phyloP scores from a whole-genome alignment of 2,329 filamentous ascomycete genomes.

The Ophiocordyceps camponoti-leonardi region DNA sequence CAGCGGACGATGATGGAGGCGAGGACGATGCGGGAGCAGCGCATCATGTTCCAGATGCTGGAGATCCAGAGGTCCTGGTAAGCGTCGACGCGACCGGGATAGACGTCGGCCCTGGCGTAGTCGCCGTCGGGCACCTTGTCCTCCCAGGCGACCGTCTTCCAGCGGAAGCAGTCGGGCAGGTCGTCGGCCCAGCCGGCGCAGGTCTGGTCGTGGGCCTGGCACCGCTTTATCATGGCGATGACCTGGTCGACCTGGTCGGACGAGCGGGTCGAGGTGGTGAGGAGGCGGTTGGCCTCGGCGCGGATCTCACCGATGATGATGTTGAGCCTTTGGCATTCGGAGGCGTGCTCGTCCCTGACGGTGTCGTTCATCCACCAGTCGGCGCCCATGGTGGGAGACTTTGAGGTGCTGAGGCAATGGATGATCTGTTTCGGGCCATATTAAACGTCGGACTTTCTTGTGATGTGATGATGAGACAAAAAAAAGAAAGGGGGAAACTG shows the following conservation, averaged over 20 bases:
- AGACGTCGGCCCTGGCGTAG: constrained; percentile 36
- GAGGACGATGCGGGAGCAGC: constrained; percentile 35
- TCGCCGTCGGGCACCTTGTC: constrained; percentile 33
- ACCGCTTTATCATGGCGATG: constrained; percentile 31
- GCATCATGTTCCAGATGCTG: constrained; percentile 38
- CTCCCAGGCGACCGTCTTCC: constrained; percentile 38
- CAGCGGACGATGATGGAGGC: constrained; percentile 39
- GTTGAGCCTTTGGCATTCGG: constrained; percentile 31
- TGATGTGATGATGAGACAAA: neutral
- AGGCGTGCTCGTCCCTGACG: constrained; percentile 29
- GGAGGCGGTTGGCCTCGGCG: constrained; percentile 31
- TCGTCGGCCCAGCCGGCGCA: constrained; percentile 31
- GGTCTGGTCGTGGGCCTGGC: constrained; percentile 34
- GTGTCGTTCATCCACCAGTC: constrained; percentile 43
- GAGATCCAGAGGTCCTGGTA: constrained; percentile 42
- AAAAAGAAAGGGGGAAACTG: no score
- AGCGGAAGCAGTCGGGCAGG: constrained; percentile 32
- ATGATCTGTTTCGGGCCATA: constrained; percentile 29
- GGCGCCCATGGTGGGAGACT: constrained; percentile 31
- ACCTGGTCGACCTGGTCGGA: constrained; percentile 33
- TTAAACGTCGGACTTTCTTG: neutral
- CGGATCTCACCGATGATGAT: constrained; percentile 39
- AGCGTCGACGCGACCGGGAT: constrained; percentile 41
- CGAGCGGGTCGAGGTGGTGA: constrained; percentile 26
- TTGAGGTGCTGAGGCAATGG: constrained; percentile 35